phyloP scores from a whole-genome alignment of 345 rosid species.

The Eucalyptus virginea region DNA sequence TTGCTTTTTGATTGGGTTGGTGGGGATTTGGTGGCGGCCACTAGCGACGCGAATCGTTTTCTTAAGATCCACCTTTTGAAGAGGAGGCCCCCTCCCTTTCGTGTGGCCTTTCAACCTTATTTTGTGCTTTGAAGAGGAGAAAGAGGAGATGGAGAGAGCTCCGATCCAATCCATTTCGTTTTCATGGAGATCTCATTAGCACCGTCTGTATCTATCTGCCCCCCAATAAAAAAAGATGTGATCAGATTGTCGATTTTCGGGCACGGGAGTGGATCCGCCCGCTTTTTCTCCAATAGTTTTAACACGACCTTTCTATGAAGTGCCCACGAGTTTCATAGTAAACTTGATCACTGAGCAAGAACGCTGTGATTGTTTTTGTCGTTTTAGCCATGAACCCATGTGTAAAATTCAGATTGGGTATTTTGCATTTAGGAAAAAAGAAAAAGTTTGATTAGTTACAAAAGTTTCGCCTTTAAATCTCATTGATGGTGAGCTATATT shows the following conservation, averaged over 20 bases:
- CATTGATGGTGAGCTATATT: not conserved
- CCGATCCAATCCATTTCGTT: not conserved
- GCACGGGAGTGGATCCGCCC: not conserved
- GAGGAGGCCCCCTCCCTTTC: not conserved
- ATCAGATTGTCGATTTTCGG: not conserved
- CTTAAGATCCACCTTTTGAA: not conserved
- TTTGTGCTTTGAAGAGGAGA: not conserved
- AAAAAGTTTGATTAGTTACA: not conserved
- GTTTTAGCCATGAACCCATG: not conserved
- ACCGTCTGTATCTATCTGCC: not conserved
- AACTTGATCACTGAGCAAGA: rapidly evolving
- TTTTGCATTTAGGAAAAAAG: not conserved
- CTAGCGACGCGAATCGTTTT: not conserved
- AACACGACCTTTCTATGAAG: not conserved
- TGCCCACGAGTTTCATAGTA: not conserved
- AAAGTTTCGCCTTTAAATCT: not conserved
- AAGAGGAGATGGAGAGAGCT: not conserved
- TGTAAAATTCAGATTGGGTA: not conserved
- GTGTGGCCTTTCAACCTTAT: not conserved
- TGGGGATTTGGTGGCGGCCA: not conserved
- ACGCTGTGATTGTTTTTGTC: not conserved
- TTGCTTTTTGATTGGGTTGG: not conserved
- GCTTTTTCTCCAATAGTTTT: not conserved
- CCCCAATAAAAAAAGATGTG: not conserved
- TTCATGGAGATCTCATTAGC: not conserved